Evolutionary conservation across 805 yeast species (phyloP).

Genomic region (Candida nanaspora): DNA sequence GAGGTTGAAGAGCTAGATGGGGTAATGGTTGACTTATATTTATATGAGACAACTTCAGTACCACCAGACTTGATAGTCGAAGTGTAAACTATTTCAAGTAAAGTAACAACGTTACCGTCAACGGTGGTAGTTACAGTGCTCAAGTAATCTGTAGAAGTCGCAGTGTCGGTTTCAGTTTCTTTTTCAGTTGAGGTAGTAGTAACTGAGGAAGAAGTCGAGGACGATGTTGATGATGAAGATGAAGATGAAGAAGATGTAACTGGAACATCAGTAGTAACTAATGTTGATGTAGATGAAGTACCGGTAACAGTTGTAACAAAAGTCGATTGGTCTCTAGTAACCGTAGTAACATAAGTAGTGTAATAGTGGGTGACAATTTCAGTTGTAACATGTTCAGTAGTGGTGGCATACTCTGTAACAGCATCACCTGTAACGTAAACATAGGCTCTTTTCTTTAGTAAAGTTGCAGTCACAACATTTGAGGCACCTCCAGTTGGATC

Average conservation of each 20-base stretch:
- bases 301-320: slow-evolving; percentile 5
- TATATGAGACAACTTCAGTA: slow-evolving; percentile 16
- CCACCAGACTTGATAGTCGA: slow-evolving; percentile 16
- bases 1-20: too few species aligned
- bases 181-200: not conserved
- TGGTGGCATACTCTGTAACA: slow-evolving; percentile 15
- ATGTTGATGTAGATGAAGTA: slow-evolving; percentile 5
- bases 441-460: slow-evolving; percentile 17
- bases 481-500: not conserved
- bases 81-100: slow-evolving; percentile 20
- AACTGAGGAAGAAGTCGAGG: not conserved
- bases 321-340: slow-evolving; percentile 3
- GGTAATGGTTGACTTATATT: too few species aligned
- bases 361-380: slow-evolving; percentile 3
- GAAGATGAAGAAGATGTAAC: not conserved
- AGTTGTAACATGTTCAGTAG: slow-evolving; percentile 1
- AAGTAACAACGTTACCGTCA: slow-evolving; percentile 12
- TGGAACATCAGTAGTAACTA: not conserved
- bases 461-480: not conserved
- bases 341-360: slow-evolving; percentile 5
- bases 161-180: slow-evolving; percentile 1
- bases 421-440: slow-evolving; percentile 20
- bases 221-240: not conserved
- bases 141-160: not conserved
- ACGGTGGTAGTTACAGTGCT: slow-evolving; percentile 10